Evolutionary conservation across 2,329 filamentous ascomycete species (phyloP), one percentile per base, ranked within the genome.

Genomic region (Pestalotiopsis sp.): DNA sequence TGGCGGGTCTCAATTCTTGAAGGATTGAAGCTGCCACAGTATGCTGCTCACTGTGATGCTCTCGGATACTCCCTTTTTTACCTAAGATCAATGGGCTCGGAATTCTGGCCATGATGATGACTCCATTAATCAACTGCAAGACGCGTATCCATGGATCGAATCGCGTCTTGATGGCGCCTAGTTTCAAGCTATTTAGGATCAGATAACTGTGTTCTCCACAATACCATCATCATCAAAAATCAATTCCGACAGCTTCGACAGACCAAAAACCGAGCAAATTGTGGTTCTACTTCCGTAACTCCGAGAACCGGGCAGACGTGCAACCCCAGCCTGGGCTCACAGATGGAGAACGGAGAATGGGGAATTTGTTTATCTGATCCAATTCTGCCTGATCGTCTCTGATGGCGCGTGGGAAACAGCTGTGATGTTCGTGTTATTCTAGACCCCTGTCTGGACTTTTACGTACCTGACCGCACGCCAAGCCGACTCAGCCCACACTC

Each of bases 351-450:
- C n/a, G 17, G 36, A 49, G 39, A n/a, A 59, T 27, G 57, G 59
- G 36, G 36, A 64, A 67, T 64, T 64, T 69, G 68, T 64, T 67
- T 69, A 69, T 69, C 68, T 56, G 68, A 67, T 69, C 60, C 27
- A 63, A 64, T 11, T 20, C 59, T 62, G 31, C 59, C 57, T 59
- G 49, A 64, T 67, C 36, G 36, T 67, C 36, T 57, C 31, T 52
- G n/a, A 14, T 66, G 41, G 23, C 49, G 59, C 65, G 65, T 31
- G 65, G 14, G 11, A 20, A 61, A 66, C 13, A 31, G 39, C 66
- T 13, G 23, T 36, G 59, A 17, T 39, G 59, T n/a, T 36, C 25
- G n/a, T 36, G 31, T 49, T 39, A 17, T 66, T 27, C 58, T 39
- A 9, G 57, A 62, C 57, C 66, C 25, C 59, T 36, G 27, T 14